Evolutionary conservation across 495 filamentous ascomycete species (phyloP).

Genomic region (Penicillium nucicola): DNA sequence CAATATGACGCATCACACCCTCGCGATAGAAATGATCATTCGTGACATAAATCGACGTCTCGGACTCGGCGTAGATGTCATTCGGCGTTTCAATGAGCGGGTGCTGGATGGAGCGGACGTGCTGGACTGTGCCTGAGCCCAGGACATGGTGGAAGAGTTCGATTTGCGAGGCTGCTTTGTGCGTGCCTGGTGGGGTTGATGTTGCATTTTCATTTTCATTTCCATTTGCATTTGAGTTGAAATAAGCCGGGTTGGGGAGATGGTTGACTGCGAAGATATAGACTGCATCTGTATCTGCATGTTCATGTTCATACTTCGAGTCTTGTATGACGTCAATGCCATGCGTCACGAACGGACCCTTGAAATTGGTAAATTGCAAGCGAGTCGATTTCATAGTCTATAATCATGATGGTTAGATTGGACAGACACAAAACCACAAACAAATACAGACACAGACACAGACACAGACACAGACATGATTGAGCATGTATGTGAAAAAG

Average conservation of each 20-base stretch:
- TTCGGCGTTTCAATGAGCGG: constrained; percentile 56
- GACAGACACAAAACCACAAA: too few relatives aligned
- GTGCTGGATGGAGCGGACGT: constrained; percentile 45
- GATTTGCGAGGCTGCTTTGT: constrained; percentile 48
- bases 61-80: constrained; percentile 50
- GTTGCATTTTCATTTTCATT: too few relatives aligned
- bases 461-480: too few relatives aligned
- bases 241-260: constrained; percentile 41
- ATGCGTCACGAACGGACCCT: constrained; percentile 54
- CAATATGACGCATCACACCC: constrained; percentile 42
- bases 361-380: constrained; percentile 49
- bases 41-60: constrained; percentile 53
- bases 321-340: constrained; percentile 57
- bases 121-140: constrained; percentile 22
- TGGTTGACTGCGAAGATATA: constrained; percentile 65
- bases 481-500: too few relatives aligned
- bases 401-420: background rate
- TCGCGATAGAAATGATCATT: constrained; percentile 58
- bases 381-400: constrained; percentile 50
- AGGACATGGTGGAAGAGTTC: constrained; percentile 58
- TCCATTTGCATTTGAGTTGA: background rate
- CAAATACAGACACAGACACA: too few relatives aligned
- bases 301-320: constrained; percentile 28
- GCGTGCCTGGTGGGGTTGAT: constrained; percentile 11
- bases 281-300: constrained; percentile 33